Percentiles rank a stretch among this genome's conserved stretches.
phyloP scores from a whole-genome alignment of 2,329 filamentous ascomycete genomes.

The Grosmannia clavigera region DNA sequence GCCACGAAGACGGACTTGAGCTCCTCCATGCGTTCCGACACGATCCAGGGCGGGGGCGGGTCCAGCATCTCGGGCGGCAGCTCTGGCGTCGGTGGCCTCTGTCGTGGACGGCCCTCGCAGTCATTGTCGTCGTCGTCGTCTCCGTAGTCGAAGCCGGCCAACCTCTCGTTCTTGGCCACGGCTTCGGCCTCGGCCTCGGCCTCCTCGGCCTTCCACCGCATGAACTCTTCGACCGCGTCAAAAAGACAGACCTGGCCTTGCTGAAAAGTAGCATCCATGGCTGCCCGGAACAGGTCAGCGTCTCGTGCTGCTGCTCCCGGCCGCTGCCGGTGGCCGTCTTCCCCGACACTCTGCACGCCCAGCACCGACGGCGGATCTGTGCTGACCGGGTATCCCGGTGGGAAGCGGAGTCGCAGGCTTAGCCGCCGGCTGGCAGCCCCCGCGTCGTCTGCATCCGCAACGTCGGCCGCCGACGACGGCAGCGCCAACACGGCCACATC shows the following conservation, averaged over 20 bases:
- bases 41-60: conserved; percentile 49
- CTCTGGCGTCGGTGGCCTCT: background rate
- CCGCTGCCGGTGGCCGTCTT: conserved; percentile 33
- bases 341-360: conserved; percentile 67
- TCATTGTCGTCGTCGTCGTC: background rate
- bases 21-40: conserved; percentile 64
- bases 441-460: conserved; percentile 22
- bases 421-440: conserved; percentile 52
- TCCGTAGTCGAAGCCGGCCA: background rate
- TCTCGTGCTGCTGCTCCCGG: conserved; percentile 62
- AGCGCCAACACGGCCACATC: conserved; percentile 47
- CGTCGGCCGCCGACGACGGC: conserved; percentile 33
- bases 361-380: conserved; percentile 54
- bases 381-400: conserved; percentile 55
- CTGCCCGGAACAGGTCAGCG: conserved; percentile 54
- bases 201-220: conserved; percentile 23
- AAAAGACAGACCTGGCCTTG: conserved; percentile 76
- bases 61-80: background rate
- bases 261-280: conserved; percentile 54
- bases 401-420: conserved; percentile 53
- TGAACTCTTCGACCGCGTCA: conserved; percentile 72
- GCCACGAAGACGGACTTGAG: conserved; percentile 84
- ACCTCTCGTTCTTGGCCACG: background rate
- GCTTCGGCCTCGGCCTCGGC: conserved; percentile 9
- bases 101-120: background rate